A percentile compares a stretch with the other conserved stretches of the same genome.
These are phyloP conservation scores for Trametes pubescens DNA, from an alignment of 1,284 basidiomycete genomes.

Conservation along the genomic window DNA sequence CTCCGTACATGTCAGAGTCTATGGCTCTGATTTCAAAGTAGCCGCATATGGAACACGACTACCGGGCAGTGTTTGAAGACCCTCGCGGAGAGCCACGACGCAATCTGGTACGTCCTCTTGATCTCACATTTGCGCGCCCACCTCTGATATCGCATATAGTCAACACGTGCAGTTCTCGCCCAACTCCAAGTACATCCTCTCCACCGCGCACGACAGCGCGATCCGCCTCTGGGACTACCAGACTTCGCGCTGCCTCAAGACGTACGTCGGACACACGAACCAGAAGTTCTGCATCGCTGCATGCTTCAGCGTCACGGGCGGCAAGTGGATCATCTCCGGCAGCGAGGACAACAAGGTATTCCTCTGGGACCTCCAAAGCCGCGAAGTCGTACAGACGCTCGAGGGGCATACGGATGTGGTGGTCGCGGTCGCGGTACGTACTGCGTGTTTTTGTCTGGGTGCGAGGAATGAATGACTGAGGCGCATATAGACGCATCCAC, in stretches of 20 bases:
- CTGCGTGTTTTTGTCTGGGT: too few species aligned
- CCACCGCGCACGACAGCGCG: slow-evolving; percentile 89
- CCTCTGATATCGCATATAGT: slow-evolving; percentile 47
- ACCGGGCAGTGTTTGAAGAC: slow-evolving; percentile 97
- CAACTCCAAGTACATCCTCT: slow-evolving; percentile 92
- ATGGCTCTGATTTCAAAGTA: slow-evolving; percentile 42
- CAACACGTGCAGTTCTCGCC: slow-evolving; percentile 94
- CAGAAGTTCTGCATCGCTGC: slow-evolving; percentile 81
- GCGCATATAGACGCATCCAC: slow-evolving; percentile 73
- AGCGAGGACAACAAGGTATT: slow-evolving; percentile 92
- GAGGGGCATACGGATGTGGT: slow-evolving; percentile 84
- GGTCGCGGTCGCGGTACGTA: slow-evolving; percentile 73
- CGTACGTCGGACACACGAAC: slow-evolving; percentile 86
- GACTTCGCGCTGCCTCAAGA: slow-evolving; percentile 90
- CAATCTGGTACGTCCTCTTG: slow-evolving; percentile 71
- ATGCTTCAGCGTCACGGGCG: slow-evolving; percentile 83
- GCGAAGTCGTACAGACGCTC: slow-evolving; percentile 81
- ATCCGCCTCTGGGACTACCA: slow-evolving; percentile 97
- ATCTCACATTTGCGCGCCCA: background rate
- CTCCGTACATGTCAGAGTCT: background rate
- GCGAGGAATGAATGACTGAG: background rate
- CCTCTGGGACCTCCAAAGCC: slow-evolving; percentile 92
- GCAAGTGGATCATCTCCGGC: slow-evolving; percentile 91
- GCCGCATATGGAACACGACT: slow-evolving; percentile 94
- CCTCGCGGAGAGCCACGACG: slow-evolving; percentile 89